Evolutionary conservation across 2,329 filamentous ascomycete species (phyloP), one percentile per base, ranked within the genome.

Genomic region (Clonostachys byssicola): DNA sequence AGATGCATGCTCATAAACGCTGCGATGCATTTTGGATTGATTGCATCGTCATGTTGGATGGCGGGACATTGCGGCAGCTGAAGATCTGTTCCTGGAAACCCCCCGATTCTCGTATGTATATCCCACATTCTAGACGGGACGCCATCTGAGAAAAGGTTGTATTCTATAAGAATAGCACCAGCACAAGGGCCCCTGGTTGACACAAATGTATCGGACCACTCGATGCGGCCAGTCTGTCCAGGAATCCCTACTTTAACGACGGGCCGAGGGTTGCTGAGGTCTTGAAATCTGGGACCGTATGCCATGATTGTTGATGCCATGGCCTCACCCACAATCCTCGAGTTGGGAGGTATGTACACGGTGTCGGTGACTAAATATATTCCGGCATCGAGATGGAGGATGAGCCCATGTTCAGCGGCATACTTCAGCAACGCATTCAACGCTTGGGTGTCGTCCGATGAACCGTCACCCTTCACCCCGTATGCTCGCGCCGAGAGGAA

Each of bases 371-470:
- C 75, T 17, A 76, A 65, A 56, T 87, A 87, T 20, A 77, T 71
- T 10, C 84, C 83, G 20, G 75, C 75, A 53, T 85, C 81, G 47
- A 87, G 71, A 55, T 75, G 86, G 14, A 80, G 74, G 20, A 87
- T 65, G 48, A 75, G 72, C 45, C 75, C 77, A 1, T 72, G 71
- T 9, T 78, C 78, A 42, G 74, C 77, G 12, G 62, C 58, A 49
- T 56, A 57, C 79, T 73, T 54, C 50, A 92, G 74, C 13, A 88
- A 78, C 14, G 94, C 78, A 13, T 96, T 96, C 77, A 97, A 96
- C 47, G 92, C 89, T 1, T 68, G 84, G 1, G 92, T 96, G 61
- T 96, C 92, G 63, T 97, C 92, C 23, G 86, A 87, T 1, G 71
- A 65, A 47, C 75, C 80, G 62, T 81, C 81, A 67, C 86, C 87